A percentile compares a stretch with the other conserved stretches of the same genome.
Evolutionary conservation across 768 basidiomycete species (phyloP).

Genomic region (Rhodotorula babjevae): DNA sequence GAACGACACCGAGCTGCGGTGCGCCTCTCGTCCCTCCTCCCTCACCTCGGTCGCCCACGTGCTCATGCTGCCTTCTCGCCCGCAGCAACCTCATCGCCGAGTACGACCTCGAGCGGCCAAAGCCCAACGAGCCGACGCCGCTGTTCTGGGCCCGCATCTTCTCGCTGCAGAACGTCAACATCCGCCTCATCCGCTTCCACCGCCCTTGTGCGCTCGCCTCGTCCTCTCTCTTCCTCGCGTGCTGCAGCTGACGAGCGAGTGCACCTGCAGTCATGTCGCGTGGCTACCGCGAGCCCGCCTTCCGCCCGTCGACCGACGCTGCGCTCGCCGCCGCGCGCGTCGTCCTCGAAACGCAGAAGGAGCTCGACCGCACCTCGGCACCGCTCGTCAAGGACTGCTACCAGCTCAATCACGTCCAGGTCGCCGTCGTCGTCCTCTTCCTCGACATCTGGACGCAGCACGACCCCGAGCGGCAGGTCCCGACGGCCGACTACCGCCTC

Average conservation of each 20-base stretch:
- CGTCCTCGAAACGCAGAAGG: conserved; percentile 26
- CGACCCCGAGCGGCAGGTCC: conserved; percentile 3
- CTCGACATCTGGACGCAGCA: conserved; percentile 25
- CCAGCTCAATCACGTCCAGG: conserved; percentile 25
- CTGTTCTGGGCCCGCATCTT: conserved; percentile 23
- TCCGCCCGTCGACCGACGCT: conserved; percentile 19
- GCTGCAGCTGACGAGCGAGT: background rate
- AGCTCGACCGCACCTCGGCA: conserved; percentile 20
- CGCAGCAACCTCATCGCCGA: conserved; percentile 7
- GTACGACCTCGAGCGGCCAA: conserved; percentile 23
- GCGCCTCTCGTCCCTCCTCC: background rate
- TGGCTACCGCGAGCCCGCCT: conserved; percentile 23
- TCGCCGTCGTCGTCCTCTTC: conserved; percentile 28
- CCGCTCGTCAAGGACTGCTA: conserved; percentile 35
- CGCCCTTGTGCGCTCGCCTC: background rate
- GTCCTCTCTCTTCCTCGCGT: too few species aligned
- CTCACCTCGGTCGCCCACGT: too few species aligned
- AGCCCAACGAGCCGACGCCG: conserved; percentile 16
- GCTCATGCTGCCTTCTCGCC: too few species aligned
- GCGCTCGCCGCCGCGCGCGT: conserved; percentile 17
- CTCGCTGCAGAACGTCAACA: conserved; percentile 22
- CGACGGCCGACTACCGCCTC: conserved; percentile 27
- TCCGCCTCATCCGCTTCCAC: conserved; percentile 25
- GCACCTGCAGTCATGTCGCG: conserved; percentile 1
- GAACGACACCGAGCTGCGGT: conserved; percentile 16